Evolutionary conservation across 2,329 filamentous ascomycete genomes (phyloP).

Genomic region (Aspergillus transmontanensis): DNA sequence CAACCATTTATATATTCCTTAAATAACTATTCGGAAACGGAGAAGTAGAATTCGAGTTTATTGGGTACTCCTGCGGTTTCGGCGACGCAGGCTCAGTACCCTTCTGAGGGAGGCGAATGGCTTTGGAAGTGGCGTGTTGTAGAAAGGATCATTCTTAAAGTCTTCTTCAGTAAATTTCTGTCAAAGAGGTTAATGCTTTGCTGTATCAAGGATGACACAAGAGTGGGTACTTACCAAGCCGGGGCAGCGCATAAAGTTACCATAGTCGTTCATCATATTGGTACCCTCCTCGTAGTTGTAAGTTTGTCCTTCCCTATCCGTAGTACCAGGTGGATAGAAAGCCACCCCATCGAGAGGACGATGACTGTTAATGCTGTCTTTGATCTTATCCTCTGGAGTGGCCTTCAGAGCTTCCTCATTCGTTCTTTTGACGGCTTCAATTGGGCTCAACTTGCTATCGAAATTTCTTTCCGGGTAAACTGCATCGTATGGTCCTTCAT

Average conservation of each 20-base stretch:
- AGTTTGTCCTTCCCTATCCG: slow-evolving; percentile 67
- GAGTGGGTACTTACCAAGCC: slow-evolving; percentile 62
- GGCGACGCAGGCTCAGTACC: slow-evolving; percentile 29
- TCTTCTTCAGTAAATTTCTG: slow-evolving; percentile 46
- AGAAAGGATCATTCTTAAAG: slow-evolving; percentile 44
- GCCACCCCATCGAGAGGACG: slow-evolving; percentile 81
- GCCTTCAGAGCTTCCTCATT: slow-evolving; percentile 79
- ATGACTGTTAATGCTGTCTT: slow-evolving; percentile 71
- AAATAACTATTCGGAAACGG: neutral
- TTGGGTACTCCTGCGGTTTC: slow-evolving; percentile 21
- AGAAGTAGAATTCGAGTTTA: slow-evolving; percentile 2
- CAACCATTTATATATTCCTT: neutral
- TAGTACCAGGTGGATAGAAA: slow-evolving; percentile 70
- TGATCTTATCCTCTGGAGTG: slow-evolving; percentile 76
- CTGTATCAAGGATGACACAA: neutral
- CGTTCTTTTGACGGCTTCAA: slow-evolving; percentile 72
- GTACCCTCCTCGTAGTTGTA: slow-evolving; percentile 85
- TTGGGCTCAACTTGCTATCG: slow-evolving; percentile 63
- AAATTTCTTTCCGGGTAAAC: slow-evolving; percentile 74
- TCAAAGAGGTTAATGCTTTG: slow-evolving; percentile 14
- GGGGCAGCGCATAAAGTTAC: slow-evolving; percentile 74
- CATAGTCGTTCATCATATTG: slow-evolving; percentile 72
- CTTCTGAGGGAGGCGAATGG: slow-evolving; percentile 32
- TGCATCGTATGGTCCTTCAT: slow-evolving; percentile 88
- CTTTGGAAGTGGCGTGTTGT: slow-evolving; percentile 32